Evolutionary conservation across 805 yeast genomes (phyloP), one percentile per base, ranked within the genome.

Genomic region (Zygoascus biomembranicola): DNA sequence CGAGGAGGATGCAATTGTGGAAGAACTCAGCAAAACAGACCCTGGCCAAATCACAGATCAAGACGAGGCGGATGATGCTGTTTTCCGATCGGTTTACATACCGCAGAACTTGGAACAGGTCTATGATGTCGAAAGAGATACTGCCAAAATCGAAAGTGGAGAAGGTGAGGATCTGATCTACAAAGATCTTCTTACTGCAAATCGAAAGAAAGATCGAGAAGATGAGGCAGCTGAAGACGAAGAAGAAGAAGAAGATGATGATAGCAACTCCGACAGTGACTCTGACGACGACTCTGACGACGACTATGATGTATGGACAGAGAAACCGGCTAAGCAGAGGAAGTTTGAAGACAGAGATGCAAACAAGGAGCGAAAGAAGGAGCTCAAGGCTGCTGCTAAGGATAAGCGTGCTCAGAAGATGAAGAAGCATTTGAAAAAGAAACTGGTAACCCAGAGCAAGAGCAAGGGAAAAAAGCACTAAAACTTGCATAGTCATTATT

Each of bases 81-180:
- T 94, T 5, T 94, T 94, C 69, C 75, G 99, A 66, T 81, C 90
- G 4, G 94, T 53, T 70, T 94, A 72, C 82, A 89, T 70, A 81
- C 92, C 72, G 65, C 90, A 66, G 87, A 94, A 65, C 51, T 62
- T 73, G 20, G 74, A 73, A 49, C 74, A 73, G 53, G 76, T 73
- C 2, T 73, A 70, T 51, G 77, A 73, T 53, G 58, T 69, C 32
- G 99, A 94, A 64, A 77, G 96, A 56, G 99, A 94, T 41, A 62
- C 60, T 20, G 83, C 80, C 48, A 84, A 85, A 62, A 86, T 87
- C 59, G 74, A 82, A 1, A 80, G 82, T 56, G 97, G 97, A 28
- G 82, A 87, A 59, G 85, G 88, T 42, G 89, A 84, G 58, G 83
- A 92, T 1, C 73, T 94, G 57, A 84, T 73, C n/a, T 73, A 74